A percentile compares a stretch with the other conserved stretches of the same genome.
phyloP scores from a whole-genome alignment of 441 rosid genomes.

The Arabidopsis hybrid region DNA sequence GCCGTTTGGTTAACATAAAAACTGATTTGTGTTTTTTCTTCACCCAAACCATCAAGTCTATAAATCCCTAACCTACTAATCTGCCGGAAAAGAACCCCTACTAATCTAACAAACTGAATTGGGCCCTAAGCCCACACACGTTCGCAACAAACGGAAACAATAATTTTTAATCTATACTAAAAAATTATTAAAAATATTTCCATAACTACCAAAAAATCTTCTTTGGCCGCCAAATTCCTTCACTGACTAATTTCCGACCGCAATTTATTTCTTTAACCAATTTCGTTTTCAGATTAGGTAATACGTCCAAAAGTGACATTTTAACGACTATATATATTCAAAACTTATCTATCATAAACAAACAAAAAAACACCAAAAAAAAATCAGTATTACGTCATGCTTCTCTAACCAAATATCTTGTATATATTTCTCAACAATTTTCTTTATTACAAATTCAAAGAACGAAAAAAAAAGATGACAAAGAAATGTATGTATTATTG shows the following conservation, averaged over 20 bases:
- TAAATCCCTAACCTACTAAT: too few relatives aligned
- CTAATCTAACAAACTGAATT: neutral
- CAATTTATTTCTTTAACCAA: neutral
- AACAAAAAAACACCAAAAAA: too few relatives aligned
- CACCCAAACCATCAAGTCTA: too few relatives aligned
- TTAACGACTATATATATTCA: neutral
- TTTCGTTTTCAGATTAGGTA: neutral
- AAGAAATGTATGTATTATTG: neutral
- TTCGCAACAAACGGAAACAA: neutral
- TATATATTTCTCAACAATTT: slow-evolving; percentile 9
- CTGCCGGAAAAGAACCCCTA: too few relatives aligned
- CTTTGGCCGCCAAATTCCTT: neutral
- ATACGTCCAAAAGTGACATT: neutral
- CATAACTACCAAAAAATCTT: neutral
- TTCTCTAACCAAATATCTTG: neutral
- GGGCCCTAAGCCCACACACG: neutral
- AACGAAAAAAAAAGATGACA: too few relatives aligned
- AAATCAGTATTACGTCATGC: neutral
- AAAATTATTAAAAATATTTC: neutral
- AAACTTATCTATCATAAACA: neutral
- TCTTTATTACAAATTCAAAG: neutral
- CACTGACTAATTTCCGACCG: slow-evolving; percentile 2
- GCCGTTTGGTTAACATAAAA: too few relatives aligned
- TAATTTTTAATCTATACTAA: neutral
- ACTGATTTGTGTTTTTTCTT: too few relatives aligned